Conservation (phyloP, 331 rosid genomes). For the Pyrus hybrid region DNA sequence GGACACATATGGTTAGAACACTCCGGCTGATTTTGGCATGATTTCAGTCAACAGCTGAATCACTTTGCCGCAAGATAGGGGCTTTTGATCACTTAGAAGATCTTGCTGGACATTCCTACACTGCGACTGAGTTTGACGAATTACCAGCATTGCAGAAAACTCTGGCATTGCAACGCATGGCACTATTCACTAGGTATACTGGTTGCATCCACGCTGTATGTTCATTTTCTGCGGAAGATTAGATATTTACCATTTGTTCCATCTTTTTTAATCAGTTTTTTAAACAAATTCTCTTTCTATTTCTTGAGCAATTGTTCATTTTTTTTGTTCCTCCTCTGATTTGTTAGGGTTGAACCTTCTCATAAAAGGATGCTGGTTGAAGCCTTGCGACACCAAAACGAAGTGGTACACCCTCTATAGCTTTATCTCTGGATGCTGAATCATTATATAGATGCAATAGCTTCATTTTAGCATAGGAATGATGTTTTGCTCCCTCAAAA, state of each 20-base stretch:
- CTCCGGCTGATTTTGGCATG: slow-evolving; percentile 20
- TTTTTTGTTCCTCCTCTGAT: slow-evolving; percentile 1
- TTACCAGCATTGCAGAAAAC: slow-evolving; percentile 84
- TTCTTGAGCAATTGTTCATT: background rate
- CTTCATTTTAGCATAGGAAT: background rate
- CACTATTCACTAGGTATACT: slow-evolving; percentile 76
- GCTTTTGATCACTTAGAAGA: slow-evolving; percentile 79
- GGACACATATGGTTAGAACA: background rate
- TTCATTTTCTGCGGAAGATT: slow-evolving; percentile 4
- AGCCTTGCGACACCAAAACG: slow-evolving; percentile 91
- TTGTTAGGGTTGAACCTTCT: slow-evolving; percentile 91
- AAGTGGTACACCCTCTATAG: slow-evolving; percentile 59
- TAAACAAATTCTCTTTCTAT: background rate
- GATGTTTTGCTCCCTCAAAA: background rate
- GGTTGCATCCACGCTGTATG: slow-evolving; percentile 2
- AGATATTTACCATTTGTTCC: background rate
- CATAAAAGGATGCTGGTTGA: slow-evolving; percentile 97
- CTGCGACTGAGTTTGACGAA: slow-evolving; percentile 96
- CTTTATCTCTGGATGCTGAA: background rate
- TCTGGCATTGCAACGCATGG: slow-evolving; percentile 87
- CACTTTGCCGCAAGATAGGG: slow-evolving; percentile 93
- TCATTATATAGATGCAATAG: background rate
- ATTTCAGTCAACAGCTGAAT: slow-evolving; percentile 93
- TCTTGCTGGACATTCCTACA: slow-evolving; percentile 68
- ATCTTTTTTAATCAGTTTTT: slow-evolving; percentile 5